Evolutionary conservation across 768 basidiomycete genomes (phyloP).

Genomic region (Panaeolus cyanescens): DNA sequence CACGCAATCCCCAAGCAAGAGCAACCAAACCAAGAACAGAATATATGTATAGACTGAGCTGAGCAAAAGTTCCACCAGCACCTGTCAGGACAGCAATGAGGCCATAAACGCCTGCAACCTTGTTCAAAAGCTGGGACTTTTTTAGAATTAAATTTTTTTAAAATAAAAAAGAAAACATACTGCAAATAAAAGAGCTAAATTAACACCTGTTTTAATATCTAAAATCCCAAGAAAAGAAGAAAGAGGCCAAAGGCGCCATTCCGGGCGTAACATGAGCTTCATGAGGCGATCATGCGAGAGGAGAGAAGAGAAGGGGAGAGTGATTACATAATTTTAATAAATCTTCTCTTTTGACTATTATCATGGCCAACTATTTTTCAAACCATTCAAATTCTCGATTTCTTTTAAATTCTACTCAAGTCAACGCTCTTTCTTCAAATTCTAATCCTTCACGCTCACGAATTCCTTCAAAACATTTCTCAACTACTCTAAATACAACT

Average conservation of each 20-base stretch:
- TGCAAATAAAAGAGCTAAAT: constrained; percentile 85
- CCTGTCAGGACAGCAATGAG: constrained; percentile 90
- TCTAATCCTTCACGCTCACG: constrained; percentile 40
- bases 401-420: constrained; percentile 48
- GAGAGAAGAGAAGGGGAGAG: constrained; percentile 20
- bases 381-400: constrained; percentile 80
- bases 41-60: constrained; percentile 92
- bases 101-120: constrained; percentile 97
- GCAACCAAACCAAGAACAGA: constrained; percentile 81
- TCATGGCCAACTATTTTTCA: constrained; percentile 78
- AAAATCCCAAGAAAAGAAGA: constrained; percentile 83
- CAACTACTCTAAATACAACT: constrained; percentile 36
- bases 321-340: constrained; percentile 29
- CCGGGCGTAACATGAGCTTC: constrained; percentile 81
- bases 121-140: constrained; percentile 79
- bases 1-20: constrained; percentile 84
- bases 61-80: constrained; percentile 89
- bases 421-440: constrained; percentile 21
- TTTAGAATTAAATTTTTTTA: not conserved
- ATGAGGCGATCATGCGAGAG: constrained; percentile 39
- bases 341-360: constrained; percentile 17
- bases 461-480: constrained; percentile 74
- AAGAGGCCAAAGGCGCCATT: constrained; percentile 84
- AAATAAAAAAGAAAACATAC: constrained; percentile 45
- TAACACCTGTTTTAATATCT: constrained; percentile 94